These are phyloP conservation scores for Monilinia laxa DNA, from an alignment of 2,329 filamentous ascomycete species.

Conservation along the genomic window DNA sequence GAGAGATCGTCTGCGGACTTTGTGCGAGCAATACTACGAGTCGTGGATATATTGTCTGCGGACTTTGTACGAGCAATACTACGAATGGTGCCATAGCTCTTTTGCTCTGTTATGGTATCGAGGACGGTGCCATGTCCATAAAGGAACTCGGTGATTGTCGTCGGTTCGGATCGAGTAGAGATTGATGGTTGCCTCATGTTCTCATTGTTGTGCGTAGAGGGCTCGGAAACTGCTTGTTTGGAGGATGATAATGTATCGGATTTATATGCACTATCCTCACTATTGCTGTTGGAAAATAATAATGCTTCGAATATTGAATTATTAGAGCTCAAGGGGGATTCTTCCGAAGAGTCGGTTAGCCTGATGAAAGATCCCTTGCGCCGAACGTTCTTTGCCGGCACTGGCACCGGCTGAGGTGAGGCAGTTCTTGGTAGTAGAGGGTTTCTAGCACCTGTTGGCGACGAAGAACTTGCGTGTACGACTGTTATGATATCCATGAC, in stretches of 20 bases:
- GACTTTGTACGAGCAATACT: conserved; percentile 35
- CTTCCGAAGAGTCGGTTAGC: conserved; percentile 43
- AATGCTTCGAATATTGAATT: conserved; percentile 44
- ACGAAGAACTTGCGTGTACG: conserved; percentile 23
- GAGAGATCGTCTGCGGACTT: conserved; percentile 36
- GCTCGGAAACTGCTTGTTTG: conserved; percentile 8
- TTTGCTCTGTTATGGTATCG: conserved; percentile 46
- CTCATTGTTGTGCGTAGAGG: conserved; percentile 14
- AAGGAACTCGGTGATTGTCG: conserved; percentile 35
- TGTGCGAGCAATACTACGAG: conserved; percentile 23
- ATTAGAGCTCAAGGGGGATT: conserved; percentile 40
- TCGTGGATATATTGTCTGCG: conserved; percentile 29
- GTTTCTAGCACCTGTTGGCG: conserved; percentile 23
- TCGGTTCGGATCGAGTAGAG: conserved; percentile 13
- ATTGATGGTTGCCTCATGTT: conserved; percentile 19
- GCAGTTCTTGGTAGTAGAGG: conserved; percentile 27
- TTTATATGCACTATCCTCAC: conserved; percentile 34
- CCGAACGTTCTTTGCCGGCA: conserved; percentile 36
- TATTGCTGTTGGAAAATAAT: conserved; percentile 41
- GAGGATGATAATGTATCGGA: conserved; percentile 24
- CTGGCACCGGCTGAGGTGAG: conserved; percentile 26
- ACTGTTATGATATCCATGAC: conserved; percentile 30
- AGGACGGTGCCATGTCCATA: conserved; percentile 46
- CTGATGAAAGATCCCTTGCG: conserved; percentile 38
- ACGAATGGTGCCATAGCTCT: conserved; percentile 42